Evolutionary conservation across 2,329 filamentous ascomycete genomes (phyloP).

Genomic region (Colletotrichum destructivum): DNA sequence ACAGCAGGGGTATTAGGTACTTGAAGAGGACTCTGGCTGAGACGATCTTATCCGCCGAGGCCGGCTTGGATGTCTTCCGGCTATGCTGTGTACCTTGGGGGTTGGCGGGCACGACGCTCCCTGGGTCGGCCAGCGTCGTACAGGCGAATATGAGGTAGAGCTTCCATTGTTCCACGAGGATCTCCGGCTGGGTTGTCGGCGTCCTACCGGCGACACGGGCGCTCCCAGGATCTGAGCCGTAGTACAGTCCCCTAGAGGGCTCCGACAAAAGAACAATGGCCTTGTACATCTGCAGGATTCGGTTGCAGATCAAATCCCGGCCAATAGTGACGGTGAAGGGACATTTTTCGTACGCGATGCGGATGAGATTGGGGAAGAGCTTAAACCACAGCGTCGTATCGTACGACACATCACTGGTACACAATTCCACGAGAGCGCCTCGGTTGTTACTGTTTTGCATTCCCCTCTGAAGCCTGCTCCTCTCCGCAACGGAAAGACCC

Average conservation of each 20-base stretch:
- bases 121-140: slow-evolving; percentile 90
- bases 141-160: slow-evolving; percentile 97
- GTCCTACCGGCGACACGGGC: slow-evolving; percentile 67
- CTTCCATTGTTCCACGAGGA: slow-evolving; percentile 98
- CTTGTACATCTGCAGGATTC: slow-evolving; percentile 93
- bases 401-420: slow-evolving; percentile 94
- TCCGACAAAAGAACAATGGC: slow-evolving; percentile 86
- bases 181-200: slow-evolving; percentile 83
- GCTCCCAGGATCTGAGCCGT: slow-evolving; percentile 73
- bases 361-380: slow-evolving; percentile 94
- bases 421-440: slow-evolving; percentile 91
- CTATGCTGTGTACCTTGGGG: slow-evolving; percentile 78
- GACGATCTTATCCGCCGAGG: slow-evolving; percentile 82
- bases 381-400: slow-evolving; percentile 98
- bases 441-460: slow-evolving; percentile 87
- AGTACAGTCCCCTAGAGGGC: slow-evolving; percentile 74
- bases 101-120: slow-evolving; percentile 72
- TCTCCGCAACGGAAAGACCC: slow-evolving; percentile 89
- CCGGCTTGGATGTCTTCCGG: slow-evolving; percentile 83
- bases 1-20: slow-evolving; percentile 89
- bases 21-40: slow-evolving; percentile 93
- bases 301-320: slow-evolving; percentile 91
- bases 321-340: slow-evolving; percentile 92
- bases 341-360: slow-evolving; percentile 91
- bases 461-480: slow-evolving; percentile 91